Evolutionary conservation across 2,329 filamentous ascomycete genomes (phyloP).

Genomic region (Fusarium coicis): DNA sequence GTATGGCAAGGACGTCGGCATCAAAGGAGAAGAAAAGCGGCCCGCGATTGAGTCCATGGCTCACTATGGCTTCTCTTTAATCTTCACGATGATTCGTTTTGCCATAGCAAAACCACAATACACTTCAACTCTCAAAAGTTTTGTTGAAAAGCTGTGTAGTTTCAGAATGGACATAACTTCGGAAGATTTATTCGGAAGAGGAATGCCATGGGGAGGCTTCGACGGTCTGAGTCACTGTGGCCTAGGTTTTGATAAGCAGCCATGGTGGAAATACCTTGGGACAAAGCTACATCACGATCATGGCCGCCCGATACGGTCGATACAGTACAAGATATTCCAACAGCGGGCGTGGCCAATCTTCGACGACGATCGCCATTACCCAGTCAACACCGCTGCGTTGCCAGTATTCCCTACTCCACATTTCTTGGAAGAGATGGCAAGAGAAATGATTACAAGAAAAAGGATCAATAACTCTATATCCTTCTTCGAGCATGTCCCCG

Average conservation of each 20-base stretch:
- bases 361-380: conserved; percentile 12
- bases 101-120: not conserved
- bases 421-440: not conserved
- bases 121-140: not conserved
- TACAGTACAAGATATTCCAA: not conserved
- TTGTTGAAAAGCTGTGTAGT: not conserved
- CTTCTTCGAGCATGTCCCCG: no score
- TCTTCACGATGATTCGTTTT: not conserved
- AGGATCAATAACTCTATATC: rapidly evolving
- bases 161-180: not conserved
- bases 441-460: not conserved
- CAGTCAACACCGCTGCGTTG: not conserved
- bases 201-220: not conserved
- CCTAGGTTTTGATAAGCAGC: no score
- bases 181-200: not conserved
- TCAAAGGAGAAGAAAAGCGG: not conserved
- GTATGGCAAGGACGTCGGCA: conserved; percentile 6
- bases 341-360: conserved; percentile 27
- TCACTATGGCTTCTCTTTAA: not conserved
- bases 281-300: no score
- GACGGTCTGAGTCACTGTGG: no score
- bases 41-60: not conserved
- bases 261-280: no score
- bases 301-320: no score
- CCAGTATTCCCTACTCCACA: not conserved